Base-by-base conservation (phyloP, 495 filamentous ascomycete genomes). In the Podospora pseudoanserina region DNA sequence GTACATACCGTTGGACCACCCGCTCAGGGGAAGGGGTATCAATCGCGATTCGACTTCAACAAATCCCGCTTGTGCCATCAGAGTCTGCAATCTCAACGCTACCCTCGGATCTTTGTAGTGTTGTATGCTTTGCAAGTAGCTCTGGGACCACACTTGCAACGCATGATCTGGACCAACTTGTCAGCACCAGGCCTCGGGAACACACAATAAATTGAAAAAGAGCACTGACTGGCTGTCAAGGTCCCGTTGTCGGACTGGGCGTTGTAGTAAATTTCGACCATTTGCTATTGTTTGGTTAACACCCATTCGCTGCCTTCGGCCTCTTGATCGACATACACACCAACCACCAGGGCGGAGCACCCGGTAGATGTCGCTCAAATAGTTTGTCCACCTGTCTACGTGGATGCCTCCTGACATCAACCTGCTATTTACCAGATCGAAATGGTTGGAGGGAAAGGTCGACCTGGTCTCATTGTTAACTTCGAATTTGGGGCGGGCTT, bases 181-280 rank as follows among this genome's bases (percentile, higher is more conserved):
- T 34, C 5, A 57, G 63, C 57, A 55, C 34, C 16, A 34, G 4
- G 19, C 18, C 53, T 30, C 18, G 0, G 15, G 53, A 30, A 49
- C 6, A 56, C 9, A 56, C 9, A 20, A 13, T 2, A 16, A 6
- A 53, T 20, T 0, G 3, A 58, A 3, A 19, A n/a, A 32, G 27
- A 23, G 60, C 1, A 74, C 81, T 75, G 70, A 84, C 84, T 78
- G 16, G 88, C 84, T 15, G 86, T 90, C 68, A 97, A 84, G 7
- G 87, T 89, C 28, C 95, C 95, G 70, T 93, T 97, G 72, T 96
- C 90, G 2, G 93, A 97, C 75, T 97, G 94, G 32, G 92, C 87
- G 69, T 91, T 93, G 77, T 88, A 90, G 72, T 96, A 93, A 68
- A 93, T 86, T 75, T 99, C 95, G 28, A 91, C 85, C 86, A 97